phyloP scores from a whole-genome alignment of 805 yeast species.

The Candida insectorum region DNA sequence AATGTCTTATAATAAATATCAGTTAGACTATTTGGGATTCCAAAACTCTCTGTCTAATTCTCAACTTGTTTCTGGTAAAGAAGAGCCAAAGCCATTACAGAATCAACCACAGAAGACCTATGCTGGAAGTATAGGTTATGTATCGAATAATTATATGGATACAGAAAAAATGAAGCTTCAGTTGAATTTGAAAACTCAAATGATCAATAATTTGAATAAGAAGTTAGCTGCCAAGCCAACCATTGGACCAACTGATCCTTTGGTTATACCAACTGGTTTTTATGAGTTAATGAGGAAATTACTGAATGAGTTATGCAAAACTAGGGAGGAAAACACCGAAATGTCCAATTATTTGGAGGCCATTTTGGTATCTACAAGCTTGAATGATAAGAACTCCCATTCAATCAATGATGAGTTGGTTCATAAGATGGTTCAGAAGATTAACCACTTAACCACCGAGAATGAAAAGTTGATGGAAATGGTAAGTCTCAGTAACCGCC shows the following conservation, averaged over 20 bases:
- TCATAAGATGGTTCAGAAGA: conserved; percentile 63
- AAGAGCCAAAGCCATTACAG: no score
- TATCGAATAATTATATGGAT: conserved; percentile 7
- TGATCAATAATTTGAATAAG: conserved; percentile 33
- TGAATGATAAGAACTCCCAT: no score
- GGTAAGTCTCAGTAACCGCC: conserved; percentile 73
- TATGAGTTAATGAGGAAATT: conserved; percentile 48
- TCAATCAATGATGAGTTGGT: conserved; percentile 53
- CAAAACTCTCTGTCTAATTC: no score
- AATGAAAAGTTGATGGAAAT: conserved; percentile 67
- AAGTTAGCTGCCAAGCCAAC: conserved; percentile 18
- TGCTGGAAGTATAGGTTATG: no score
- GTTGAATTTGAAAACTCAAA: conserved; percentile 51
- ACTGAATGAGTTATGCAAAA: conserved; percentile 44
- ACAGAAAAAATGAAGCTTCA: conserved; percentile 45
- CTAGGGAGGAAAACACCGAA: conserved; percentile 36
- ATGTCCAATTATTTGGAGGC: conserved; percentile 4
- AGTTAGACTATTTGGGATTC: background rate
- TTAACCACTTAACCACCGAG: conserved; percentile 61
- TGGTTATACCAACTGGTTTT: conserved; percentile 14
- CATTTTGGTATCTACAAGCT: conserved; percentile 3
- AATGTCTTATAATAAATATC: no score
- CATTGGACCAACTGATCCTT: background rate
- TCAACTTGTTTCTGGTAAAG: no score
- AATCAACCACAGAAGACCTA: no score